phyloP scores from a whole-genome alignment of 352 stramenopile species.

The Globisporangium okanoganense region DNA sequence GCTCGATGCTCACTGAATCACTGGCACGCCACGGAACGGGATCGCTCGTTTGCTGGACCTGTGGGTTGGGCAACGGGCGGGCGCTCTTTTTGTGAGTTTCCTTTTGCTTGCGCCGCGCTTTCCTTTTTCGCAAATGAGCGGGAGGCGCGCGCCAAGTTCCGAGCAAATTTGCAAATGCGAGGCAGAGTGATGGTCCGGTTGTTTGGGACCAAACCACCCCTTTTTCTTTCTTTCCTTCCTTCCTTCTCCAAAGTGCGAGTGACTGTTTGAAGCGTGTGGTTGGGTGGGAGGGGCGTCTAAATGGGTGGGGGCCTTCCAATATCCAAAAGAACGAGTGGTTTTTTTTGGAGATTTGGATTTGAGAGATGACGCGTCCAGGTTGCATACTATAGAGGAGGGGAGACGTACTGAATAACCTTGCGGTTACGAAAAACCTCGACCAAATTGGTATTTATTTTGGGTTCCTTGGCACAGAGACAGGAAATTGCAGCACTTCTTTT shows the following conservation, averaged over 20 bases:
- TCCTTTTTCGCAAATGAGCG: constrained; percentile 57
- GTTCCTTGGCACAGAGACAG: background rate
- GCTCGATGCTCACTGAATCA: background rate
- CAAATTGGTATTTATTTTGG: background rate
- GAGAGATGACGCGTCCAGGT: background rate
- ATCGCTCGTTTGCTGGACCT: constrained; percentile 3
- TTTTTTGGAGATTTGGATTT: constrained; percentile 3
- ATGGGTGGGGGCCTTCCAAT: constrained; percentile 9
- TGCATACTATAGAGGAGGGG: background rate
- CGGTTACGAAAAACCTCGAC: background rate
- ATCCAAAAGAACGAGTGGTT: constrained; percentile 11
- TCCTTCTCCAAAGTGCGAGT: constrained; percentile 6
- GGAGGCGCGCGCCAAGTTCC: constrained; percentile 17
- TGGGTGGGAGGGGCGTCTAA: constrained; percentile 4
- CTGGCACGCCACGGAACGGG: background rate
- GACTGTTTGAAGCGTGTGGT: constrained; percentile 12
- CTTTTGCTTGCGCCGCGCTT: constrained; percentile 21
- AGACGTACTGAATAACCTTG: background rate
- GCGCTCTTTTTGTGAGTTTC: background rate
- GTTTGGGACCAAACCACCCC: constrained; percentile 1
- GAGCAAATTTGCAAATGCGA: constrained; percentile 15
- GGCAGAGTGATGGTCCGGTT: constrained; percentile 16
- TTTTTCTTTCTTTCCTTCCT: background rate
- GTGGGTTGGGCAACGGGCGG: background rate
- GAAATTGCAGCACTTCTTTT: too few relatives aligned